Conservation (phyloP, 805 yeast species). For the Teunomyces aglyptinius region DNA sequence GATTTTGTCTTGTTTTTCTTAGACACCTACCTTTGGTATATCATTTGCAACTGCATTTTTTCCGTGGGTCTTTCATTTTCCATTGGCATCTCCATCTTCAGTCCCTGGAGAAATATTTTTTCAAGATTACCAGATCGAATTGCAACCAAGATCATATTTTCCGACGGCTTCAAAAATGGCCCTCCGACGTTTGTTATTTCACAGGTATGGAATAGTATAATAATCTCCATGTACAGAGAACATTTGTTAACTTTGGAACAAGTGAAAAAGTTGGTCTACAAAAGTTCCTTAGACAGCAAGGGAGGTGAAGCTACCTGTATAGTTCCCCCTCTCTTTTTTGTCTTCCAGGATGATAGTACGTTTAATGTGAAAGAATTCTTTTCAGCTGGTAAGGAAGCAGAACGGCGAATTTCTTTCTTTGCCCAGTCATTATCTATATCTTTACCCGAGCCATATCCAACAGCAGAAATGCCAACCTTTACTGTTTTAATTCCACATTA, state of each 20-base stretch:
- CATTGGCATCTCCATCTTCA: slow-evolving; percentile 32
- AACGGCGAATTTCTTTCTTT: slow-evolving; percentile 51
- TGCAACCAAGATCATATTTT: slow-evolving; percentile 22
- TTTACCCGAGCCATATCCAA: slow-evolving; percentile 48
- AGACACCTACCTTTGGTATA: slow-evolving; percentile 42
- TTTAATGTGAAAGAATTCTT: slow-evolving; percentile 39
- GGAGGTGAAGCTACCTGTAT: slow-evolving; percentile 10
- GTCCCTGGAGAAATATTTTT: slow-evolving; percentile 39
- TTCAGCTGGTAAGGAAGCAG: slow-evolving; percentile 47
- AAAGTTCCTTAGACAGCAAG: slow-evolving; percentile 4
- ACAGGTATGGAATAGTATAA: slow-evolving; percentile 19
- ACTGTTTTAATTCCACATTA: slow-evolving; percentile 54
- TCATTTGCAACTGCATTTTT: slow-evolving; percentile 34
- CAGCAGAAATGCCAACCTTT: slow-evolving; percentile 48
- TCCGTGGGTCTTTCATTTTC: slow-evolving; percentile 32
- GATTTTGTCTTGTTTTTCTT: slow-evolving; percentile 35
- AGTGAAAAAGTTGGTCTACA: slow-evolving; percentile 33
- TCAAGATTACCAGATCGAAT: slow-evolving; percentile 35
- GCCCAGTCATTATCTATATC: slow-evolving; percentile 52
- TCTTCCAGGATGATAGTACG: slow-evolving; percentile 46
- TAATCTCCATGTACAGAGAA: slow-evolving; percentile 30
- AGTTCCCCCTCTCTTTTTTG: slow-evolving; percentile 46
- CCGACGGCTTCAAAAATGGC: slow-evolving; percentile 10
- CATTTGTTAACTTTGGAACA: slow-evolving; percentile 40
- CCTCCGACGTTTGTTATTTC: slow-evolving; percentile 9